phyloP scores from a whole-genome alignment of 305 asterid species.

The Caryopteris hybrid region DNA sequence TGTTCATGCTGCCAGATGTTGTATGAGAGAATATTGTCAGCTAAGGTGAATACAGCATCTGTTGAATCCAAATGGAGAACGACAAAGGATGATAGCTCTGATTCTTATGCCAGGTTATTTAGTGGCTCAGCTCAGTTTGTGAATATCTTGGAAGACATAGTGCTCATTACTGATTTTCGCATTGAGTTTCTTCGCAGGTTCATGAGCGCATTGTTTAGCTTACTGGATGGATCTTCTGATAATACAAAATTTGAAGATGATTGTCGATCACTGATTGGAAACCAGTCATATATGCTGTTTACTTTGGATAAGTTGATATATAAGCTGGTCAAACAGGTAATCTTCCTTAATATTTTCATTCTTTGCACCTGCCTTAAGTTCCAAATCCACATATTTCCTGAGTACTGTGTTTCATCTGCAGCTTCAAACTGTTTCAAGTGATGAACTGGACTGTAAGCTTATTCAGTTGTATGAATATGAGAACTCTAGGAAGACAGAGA shows the following conservation, averaged over 20 bases:
- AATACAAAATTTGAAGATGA: constrained; percentile 89
- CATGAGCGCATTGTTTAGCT: constrained; percentile 65
- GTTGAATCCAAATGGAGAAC: constrained; percentile 57
- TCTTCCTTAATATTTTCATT: background rate
- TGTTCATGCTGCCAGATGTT: constrained; percentile 36
- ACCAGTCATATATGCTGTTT: constrained; percentile 81
- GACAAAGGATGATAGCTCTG: constrained; percentile 47
- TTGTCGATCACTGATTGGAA: constrained; percentile 80
- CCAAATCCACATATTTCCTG: background rate
- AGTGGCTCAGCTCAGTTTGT: background rate
- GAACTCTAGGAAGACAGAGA: constrained; percentile 46
- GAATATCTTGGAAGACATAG: background rate
- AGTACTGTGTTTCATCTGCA: constrained; percentile 28
- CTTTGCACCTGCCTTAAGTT: constrained; percentile 6
- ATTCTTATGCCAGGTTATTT: constrained; percentile 63
- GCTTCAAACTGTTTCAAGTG: constrained; percentile 56
- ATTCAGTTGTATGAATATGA: constrained; percentile 61
- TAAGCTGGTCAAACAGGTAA: constrained; percentile 86
- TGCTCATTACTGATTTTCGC: constrained; percentile 16
- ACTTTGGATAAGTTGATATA: constrained; percentile 88
- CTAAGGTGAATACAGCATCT: constrained; percentile 59
- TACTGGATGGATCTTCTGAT: constrained; percentile 90
- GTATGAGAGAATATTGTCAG: constrained; percentile 72
- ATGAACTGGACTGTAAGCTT: constrained; percentile 60
- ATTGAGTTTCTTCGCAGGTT: constrained; percentile 44